These are phyloP conservation scores for Ilex aquifolium DNA, from an alignment of 257 asterid species.

Conservation along the genomic window DNA sequence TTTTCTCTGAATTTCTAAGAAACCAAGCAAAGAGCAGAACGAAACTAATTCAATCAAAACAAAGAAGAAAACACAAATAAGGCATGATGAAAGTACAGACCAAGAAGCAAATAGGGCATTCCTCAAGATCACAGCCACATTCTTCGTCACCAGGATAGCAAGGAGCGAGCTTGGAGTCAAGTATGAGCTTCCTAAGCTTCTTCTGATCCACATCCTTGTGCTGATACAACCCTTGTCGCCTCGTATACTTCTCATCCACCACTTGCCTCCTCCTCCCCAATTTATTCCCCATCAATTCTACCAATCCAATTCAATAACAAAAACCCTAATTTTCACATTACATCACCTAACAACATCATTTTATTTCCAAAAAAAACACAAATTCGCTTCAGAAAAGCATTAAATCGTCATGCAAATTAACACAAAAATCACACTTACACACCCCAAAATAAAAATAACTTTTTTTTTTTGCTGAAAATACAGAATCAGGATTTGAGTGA, in stretches of 20 bases:
- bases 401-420: too few relatives aligned
- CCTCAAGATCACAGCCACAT: slow-evolving; percentile 71
- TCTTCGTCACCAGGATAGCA: slow-evolving; percentile 98
- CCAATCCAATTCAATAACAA: slow-evolving; percentile 1
- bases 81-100: slow-evolving; percentile 32
- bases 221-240: slow-evolving; percentile 97
- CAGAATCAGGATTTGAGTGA: slow-evolving; percentile 17
- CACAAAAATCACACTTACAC: not conserved
- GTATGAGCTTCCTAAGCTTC: slow-evolving; percentile 93
- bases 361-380: too few relatives aligned
- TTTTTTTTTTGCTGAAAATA: not conserved
- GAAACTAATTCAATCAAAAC: not conserved
- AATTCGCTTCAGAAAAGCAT: too few relatives aligned
- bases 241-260: slow-evolving; percentile 98
- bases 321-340: slow-evolving; percentile 24
- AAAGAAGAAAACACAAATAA: not conserved
- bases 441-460: slow-evolving; percentile 1
- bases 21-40: not conserved
- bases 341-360: not conserved
- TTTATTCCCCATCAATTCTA: slow-evolving; percentile 77
- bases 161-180: slow-evolving; percentile 93
- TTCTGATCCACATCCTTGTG: slow-evolving; percentile 94
- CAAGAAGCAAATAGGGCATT: slow-evolving; percentile 99
- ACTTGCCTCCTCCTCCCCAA: slow-evolving; percentile 91
- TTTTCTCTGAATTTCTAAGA: not conserved